Conservation (phyloP, 768 basidiomycete genomes). For the Erythrobasidium yunnanense region DNA sequence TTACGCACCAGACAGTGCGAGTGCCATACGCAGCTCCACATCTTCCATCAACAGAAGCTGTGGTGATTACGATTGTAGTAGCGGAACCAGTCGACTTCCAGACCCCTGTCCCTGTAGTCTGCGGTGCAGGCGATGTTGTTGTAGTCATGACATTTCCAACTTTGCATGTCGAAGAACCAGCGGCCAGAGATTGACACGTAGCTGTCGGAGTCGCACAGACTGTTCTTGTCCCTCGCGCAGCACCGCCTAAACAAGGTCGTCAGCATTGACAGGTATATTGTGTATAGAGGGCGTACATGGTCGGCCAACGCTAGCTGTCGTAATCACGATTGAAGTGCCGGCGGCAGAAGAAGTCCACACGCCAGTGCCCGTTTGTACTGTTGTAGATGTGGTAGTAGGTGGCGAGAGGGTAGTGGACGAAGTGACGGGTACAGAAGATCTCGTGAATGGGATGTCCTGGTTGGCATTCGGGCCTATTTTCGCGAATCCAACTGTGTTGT, state of each 20-base stretch:
- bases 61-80: neutral
- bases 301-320: neutral
- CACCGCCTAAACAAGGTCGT: neutral
- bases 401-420: neutral
- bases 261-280: neutral
- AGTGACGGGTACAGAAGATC: neutral
- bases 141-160: neutral
- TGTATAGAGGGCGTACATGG: neutral
- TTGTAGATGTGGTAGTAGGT: neutral
- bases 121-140: neutral
- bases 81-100: neutral
- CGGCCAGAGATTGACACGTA: neutral
- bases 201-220: neutral
- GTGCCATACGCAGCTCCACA: neutral
- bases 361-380: neutral
- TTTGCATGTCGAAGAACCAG: neutral
- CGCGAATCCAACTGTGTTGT: constrained; percentile 17
- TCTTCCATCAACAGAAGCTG: neutral
- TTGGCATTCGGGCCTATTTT: neutral
- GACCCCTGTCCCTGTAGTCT: neutral
- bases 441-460: neutral
- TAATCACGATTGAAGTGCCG: neutral
- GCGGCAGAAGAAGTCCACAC: neutral
- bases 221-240: neutral
- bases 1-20: neutral